phyloP scores from a whole-genome alignment of 2,329 filamentous ascomycete genomes.

The Fusarium keratoplasticum region DNA sequence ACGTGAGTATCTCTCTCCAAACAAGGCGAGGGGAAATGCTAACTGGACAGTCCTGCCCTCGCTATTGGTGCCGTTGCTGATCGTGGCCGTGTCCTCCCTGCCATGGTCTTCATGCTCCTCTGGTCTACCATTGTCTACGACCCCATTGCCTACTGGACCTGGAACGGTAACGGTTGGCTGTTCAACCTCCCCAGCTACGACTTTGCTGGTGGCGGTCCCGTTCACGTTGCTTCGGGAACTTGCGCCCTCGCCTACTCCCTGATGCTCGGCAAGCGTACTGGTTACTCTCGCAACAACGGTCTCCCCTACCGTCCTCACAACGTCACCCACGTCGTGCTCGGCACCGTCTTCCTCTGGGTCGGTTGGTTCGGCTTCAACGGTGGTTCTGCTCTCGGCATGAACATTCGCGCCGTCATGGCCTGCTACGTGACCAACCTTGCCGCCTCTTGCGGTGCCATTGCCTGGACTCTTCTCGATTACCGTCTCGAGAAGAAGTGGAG shows the following conservation, averaged over 20 bases:
- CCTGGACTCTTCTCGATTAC: slow-evolving; percentile 89
- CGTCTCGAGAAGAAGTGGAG: slow-evolving; percentile 94
- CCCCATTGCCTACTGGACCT: slow-evolving; percentile 81
- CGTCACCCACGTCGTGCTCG: slow-evolving; percentile 78
- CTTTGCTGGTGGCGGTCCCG: slow-evolving; percentile 80
- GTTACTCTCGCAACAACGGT: slow-evolving; percentile 70
- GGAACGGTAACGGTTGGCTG: slow-evolving; percentile 80
- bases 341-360: slow-evolving; percentile 86
- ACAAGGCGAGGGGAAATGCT: background rate
- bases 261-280: slow-evolving; percentile 77
- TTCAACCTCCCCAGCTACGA: slow-evolving; percentile 76
- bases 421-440: slow-evolving; percentile 89
- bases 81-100: slow-evolving; percentile 70
- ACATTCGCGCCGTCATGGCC: slow-evolving; percentile 90
- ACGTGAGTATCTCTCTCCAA: slow-evolving; percentile 68
- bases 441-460: slow-evolving; percentile 82
- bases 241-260: slow-evolving; percentile 79
- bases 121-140: slow-evolving; percentile 80
- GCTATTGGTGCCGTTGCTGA: slow-evolving; percentile 71
- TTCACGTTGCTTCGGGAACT: slow-evolving; percentile 79
- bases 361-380: slow-evolving; percentile 98
- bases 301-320: slow-evolving; percentile 79
- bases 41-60: slow-evolving; percentile 60
- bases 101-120: slow-evolving; percentile 75
- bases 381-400: slow-evolving; percentile 82